Percentiles rank a stretch among this genome's conserved stretches.
Evolutionary conservation across 2,329 filamentous ascomycete species (phyloP).

Genomic region (Colletotrichum sp.): DNA sequence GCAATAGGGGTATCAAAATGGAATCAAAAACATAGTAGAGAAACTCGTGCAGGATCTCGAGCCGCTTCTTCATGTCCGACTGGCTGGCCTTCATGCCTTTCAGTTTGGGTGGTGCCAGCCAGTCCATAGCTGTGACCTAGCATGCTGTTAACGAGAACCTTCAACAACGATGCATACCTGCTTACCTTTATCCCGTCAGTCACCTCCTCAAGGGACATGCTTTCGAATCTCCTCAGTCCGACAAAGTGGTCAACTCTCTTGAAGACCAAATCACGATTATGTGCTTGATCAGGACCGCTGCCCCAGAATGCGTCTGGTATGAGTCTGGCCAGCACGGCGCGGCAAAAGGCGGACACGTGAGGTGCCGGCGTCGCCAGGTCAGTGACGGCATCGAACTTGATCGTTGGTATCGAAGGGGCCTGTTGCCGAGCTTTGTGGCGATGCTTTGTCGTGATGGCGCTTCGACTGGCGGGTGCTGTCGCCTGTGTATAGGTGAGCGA

Average conservation of each 20-base stretch:
- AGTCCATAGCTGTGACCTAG: conserved; percentile 71
- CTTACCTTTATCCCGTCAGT: conserved; percentile 76
- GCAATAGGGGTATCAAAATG: conserved; percentile 83
- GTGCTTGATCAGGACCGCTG: conserved; percentile 47
- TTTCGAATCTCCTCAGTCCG: conserved; percentile 79
- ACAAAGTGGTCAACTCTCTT: conserved; percentile 80
- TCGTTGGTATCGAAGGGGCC: conserved; percentile 26
- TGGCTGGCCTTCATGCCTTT: conserved; percentile 63
- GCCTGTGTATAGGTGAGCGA: neutral
- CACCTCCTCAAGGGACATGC: conserved; percentile 77
- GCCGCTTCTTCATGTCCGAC: conserved; percentile 77
- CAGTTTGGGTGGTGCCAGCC: conserved; percentile 68
- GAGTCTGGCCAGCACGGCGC: conserved; percentile 73
- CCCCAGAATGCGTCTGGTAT: conserved; percentile 83
- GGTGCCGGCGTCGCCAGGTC: conserved; percentile 70
- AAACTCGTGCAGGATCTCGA: conserved; percentile 82
- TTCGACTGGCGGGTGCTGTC: neutral
- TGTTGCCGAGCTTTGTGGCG: neutral
- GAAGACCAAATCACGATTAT: conserved; percentile 69
- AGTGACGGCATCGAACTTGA: conserved; percentile 57
- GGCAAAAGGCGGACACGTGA: conserved; percentile 86
- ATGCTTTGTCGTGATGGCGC: neutral
- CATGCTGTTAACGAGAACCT: neutral
- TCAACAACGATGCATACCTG: neutral
- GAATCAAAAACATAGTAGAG: conserved; percentile 95